These are phyloP conservation scores for Spongiforma sp. DNA, from an alignment of 1,284 basidiomycete genomes.

Conservation along the genomic window DNA sequence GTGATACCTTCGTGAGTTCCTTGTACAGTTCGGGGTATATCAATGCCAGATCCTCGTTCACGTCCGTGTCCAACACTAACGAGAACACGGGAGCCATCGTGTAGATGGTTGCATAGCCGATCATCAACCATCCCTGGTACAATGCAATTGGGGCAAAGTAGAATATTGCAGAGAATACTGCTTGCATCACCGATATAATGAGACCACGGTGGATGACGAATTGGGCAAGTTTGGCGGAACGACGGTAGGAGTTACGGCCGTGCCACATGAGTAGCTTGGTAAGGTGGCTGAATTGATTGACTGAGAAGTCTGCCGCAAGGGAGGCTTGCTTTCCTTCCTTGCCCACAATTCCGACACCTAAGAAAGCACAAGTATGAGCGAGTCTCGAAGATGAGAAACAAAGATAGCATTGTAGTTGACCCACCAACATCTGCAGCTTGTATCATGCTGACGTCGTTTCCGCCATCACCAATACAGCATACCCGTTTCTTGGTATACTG, in stretches of 20 bases:
- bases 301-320: slow-evolving; percentile 96
- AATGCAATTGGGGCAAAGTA: slow-evolving; percentile 99
- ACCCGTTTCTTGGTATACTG: slow-evolving; percentile 93
- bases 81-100: slow-evolving; percentile 99
- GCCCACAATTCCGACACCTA: slow-evolving; percentile 97
- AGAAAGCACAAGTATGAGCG: not conserved
- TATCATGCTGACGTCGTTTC: slow-evolving; percentile 97
- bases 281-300: slow-evolving; percentile 94
- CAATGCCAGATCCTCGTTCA: slow-evolving; percentile 94
- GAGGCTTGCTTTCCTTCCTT: slow-evolving; percentile 99
- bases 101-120: slow-evolving; percentile 97
- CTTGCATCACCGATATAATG: slow-evolving; percentile 98
- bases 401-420: slow-evolving; percentile 36
- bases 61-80: slow-evolving; percentile 94
- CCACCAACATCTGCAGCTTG: slow-evolving; percentile 96
- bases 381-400: slow-evolving; percentile 3
- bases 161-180: slow-evolving; percentile 97
- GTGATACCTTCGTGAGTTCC: slow-evolving; percentile 92
- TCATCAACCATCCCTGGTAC: slow-evolving; percentile 99
- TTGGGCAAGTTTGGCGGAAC: slow-evolving; percentile 96
- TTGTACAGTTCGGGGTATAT: slow-evolving; percentile 99
- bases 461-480: slow-evolving; percentile 96
- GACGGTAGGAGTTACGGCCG: slow-evolving; percentile 97
- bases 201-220: slow-evolving; percentile 99
- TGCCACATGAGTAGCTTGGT: slow-evolving; percentile 98